Percentiles rank a stretch among this genome's conserved stretches.
These are phyloP conservation scores for Vigna radiata DNA, from an alignment of 306 rosid genomes.

Conservation along the genomic window DNA sequence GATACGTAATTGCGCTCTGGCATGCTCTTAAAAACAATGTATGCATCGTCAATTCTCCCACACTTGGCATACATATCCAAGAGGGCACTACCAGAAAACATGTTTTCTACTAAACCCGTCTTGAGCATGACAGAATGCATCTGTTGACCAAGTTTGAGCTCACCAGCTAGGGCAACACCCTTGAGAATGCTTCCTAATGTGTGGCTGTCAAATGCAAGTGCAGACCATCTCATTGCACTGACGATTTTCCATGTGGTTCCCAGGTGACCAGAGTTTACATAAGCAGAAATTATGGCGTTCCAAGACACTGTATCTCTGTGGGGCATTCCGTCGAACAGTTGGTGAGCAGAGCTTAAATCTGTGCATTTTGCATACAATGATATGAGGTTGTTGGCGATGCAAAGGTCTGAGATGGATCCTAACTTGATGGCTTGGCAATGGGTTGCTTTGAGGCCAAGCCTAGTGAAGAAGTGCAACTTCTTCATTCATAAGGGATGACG, in stretches of 20 bases:
- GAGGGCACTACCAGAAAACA: constrained; percentile 75
- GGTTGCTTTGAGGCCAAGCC: constrained; percentile 49
- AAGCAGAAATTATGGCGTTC: constrained; percentile 75
- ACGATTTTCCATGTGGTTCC: constrained; percentile 55
- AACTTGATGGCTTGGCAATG: constrained; percentile 69
- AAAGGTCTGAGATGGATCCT: constrained; percentile 58
- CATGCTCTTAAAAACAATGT: constrained; percentile 52
- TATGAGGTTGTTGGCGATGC: constrained; percentile 68
- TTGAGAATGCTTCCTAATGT: constrained; percentile 83
- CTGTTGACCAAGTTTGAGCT: constrained; percentile 61
- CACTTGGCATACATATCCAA: constrained; percentile 92
- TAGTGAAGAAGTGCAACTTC: constrained; percentile 51
- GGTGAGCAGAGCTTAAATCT: constrained; percentile 50
- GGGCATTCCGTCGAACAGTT: constrained; percentile 69
- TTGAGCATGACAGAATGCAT: constrained; percentile 69
- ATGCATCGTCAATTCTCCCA: constrained; percentile 70
- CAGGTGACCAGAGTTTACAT: constrained; percentile 49
- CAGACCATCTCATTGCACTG: constrained; percentile 58
- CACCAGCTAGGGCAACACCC: constrained; percentile 55
- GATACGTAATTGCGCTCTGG: constrained; percentile 63
- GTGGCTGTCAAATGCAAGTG: constrained; percentile 56
- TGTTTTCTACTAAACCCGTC: constrained; percentile 56
- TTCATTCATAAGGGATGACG: constrained; percentile 50
- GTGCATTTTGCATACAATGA: constrained; percentile 51
- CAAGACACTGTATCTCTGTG: constrained; percentile 76